Evolutionary conservation across 805 yeast genomes (phyloP).

Genomic region (Yamadazyma sp.): DNA sequence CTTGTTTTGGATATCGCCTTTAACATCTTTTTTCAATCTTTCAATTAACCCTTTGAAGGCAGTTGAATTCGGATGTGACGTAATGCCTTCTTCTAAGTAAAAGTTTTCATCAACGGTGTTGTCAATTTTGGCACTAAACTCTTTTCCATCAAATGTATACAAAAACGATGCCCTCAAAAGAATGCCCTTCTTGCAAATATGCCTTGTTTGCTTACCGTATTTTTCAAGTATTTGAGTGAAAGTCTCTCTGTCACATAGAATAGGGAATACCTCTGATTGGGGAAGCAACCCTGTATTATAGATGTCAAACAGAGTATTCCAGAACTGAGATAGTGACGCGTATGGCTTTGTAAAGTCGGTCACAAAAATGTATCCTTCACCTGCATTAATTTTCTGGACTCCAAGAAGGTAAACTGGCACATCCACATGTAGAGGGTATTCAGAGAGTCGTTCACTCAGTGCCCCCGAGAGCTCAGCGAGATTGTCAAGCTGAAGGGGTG

Average conservation of each 20-base stretch:
- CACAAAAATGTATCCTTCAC: constrained; percentile 2
- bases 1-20: not conserved
- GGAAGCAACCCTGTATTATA: constrained; percentile 1
- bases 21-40: not conserved
- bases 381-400: not conserved
- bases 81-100: not conserved
- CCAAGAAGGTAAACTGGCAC: constrained; percentile 7
- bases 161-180: not conserved
- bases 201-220: not conserved
- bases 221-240: not conserved
- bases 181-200: not conserved
- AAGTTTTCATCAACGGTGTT: not conserved
- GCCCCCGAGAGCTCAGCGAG: constrained; percentile 2
- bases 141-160: not conserved
- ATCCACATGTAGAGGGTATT: constrained; percentile 1
- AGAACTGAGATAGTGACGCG: not conserved
- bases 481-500: constrained; percentile 5
- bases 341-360: constrained; percentile 6
- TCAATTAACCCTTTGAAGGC: not conserved
- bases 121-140: not conserved
- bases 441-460: not conserved
- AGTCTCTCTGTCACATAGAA: constrained; percentile 2
- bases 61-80: not conserved
- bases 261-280: not conserved
- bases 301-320: constrained; percentile 5